A percentile compares a stretch with the other conserved stretches of the same genome.
Conservation (phyloP, 441 rosid species). For the Rhodomyrtus psidioides region DNA sequence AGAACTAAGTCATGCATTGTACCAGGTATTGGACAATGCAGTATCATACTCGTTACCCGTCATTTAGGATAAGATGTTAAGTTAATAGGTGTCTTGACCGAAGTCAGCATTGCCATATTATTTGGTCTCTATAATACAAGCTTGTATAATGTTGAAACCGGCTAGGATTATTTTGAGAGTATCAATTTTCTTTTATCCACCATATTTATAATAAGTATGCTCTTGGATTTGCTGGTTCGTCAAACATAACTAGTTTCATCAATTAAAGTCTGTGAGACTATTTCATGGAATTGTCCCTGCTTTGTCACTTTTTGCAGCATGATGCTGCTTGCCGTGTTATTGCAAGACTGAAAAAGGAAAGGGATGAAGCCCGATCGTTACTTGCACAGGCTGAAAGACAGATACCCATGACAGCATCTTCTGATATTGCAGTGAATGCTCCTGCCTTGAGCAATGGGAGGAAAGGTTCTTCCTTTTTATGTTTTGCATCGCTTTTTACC, state of each 20-base stretch:
- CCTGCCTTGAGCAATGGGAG: constrained; percentile 71
- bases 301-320: constrained; percentile 43
- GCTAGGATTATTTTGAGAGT: not conserved
- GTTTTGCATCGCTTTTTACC: not conserved
- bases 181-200: not conserved
- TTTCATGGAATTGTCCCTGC: not conserved
- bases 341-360: constrained; percentile 94
- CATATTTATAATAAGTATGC: not conserved
- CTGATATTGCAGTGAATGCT: constrained; percentile 39
- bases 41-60: not conserved
- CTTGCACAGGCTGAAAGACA: constrained; percentile 86
- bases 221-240: not conserved
- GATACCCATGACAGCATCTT: constrained; percentile 46
- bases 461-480: constrained; percentile 44
- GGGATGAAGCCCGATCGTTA: constrained; percentile 84
- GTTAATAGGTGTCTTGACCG: not conserved
- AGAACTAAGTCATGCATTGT: constrained; percentile 94
- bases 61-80: not conserved
- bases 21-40: constrained; percentile 54
- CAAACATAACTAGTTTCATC: not conserved
- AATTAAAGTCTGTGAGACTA: too few species aligned
- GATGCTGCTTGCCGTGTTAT: constrained; percentile 99
- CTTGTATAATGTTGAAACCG: not conserved
- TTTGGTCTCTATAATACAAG: not conserved
- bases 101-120: not conserved